A percentile compares a stretch with the other conserved stretches of the same genome.
Evolutionary conservation across 805 yeast species (phyloP).

Genomic region (Yarrowia deformans): DNA sequence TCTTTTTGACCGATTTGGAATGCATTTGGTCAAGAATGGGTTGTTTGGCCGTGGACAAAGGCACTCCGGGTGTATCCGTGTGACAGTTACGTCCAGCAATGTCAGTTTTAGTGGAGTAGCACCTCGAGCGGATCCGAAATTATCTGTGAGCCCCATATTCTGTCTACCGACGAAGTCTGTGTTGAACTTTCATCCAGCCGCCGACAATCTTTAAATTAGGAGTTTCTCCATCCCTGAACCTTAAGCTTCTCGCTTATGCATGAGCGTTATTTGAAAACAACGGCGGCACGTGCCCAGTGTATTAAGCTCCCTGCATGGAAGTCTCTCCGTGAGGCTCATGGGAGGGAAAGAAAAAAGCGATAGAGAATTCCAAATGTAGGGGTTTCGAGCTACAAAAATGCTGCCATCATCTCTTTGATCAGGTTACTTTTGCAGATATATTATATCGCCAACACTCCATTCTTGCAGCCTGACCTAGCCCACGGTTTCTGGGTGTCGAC

Average conservation of each 20-base stretch:
- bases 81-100: background rate
- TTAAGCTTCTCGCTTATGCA: constrained; percentile 2
- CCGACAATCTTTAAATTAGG: background rate
- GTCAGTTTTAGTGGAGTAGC: too few relatives aligned
- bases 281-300: constrained; percentile 2
- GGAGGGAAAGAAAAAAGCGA: background rate
- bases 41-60: background rate
- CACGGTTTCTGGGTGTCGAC: background rate
- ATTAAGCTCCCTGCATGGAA: too few relatives aligned
- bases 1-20: constrained; percentile 4
- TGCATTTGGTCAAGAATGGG: background rate
- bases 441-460: background rate
- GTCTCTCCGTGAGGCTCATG: too few relatives aligned
- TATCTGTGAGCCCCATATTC: background rate
- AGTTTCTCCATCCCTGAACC: background rate
- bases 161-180: background rate
- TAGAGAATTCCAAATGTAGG: background rate
- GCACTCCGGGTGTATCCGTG: background rate
- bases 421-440: background rate
- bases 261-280: background rate
- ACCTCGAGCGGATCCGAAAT: too few relatives aligned
- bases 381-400: background rate
- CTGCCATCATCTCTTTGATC: background rate
- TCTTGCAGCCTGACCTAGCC: background rate
- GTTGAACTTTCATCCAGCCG: too few relatives aligned